Percentiles rank a stretch among this genome's conserved stretches.
These are phyloP conservation scores for Ephemerocybe angulata DNA, from an alignment of 768 basidiomycete genomes.

Conservation along the genomic window DNA sequence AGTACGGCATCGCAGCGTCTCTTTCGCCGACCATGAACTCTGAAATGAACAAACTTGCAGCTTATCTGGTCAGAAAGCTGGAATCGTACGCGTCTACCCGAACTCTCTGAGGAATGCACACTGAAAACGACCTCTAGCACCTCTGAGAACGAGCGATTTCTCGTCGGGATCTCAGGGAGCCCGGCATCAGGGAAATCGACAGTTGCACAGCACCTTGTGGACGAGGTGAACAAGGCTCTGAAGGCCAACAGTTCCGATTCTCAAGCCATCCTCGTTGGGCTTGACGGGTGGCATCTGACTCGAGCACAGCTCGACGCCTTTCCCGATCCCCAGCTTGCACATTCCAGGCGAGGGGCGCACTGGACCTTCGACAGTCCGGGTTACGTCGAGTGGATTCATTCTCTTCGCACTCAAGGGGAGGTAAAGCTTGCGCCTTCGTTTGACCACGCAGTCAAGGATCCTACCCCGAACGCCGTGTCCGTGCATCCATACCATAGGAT, in stretches of 20 bases:
- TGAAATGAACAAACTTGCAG: constrained; percentile 19
- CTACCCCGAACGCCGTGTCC: constrained; percentile 52
- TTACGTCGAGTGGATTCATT: constrained; percentile 65
- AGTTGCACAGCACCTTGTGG: constrained; percentile 56
- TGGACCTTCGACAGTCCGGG: constrained; percentile 86
- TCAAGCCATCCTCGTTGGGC: constrained; percentile 63
- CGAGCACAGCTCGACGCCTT: constrained; percentile 73
- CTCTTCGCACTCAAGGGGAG: constrained; percentile 40
- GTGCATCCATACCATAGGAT: constrained; percentile 68
- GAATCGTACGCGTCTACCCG: constrained; percentile 29
- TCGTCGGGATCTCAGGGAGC: constrained; percentile 72
- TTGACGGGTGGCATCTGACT: constrained; percentile 92
- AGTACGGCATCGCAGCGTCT: constrained; percentile 19
- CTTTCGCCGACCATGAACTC: constrained; percentile 17
- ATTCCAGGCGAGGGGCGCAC: constrained; percentile 78
- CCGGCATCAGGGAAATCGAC: constrained; percentile 90
- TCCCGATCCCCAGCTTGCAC: constrained; percentile 72
- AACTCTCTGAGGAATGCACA: background rate
- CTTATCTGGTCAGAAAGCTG: constrained; percentile 20
- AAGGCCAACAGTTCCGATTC: constrained; percentile 5
- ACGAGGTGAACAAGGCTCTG: constrained; percentile 47
- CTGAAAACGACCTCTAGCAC: constrained; percentile 25
- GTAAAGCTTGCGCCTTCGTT: constrained; percentile 68
- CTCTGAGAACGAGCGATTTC: constrained; percentile 41
- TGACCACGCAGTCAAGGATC: constrained; percentile 86